A percentile compares a stretch with the other conserved stretches of the same genome.
Conservation (phyloP, 1,284 basidiomycete genomes). For the Rhodotorula glutinis region DNA sequence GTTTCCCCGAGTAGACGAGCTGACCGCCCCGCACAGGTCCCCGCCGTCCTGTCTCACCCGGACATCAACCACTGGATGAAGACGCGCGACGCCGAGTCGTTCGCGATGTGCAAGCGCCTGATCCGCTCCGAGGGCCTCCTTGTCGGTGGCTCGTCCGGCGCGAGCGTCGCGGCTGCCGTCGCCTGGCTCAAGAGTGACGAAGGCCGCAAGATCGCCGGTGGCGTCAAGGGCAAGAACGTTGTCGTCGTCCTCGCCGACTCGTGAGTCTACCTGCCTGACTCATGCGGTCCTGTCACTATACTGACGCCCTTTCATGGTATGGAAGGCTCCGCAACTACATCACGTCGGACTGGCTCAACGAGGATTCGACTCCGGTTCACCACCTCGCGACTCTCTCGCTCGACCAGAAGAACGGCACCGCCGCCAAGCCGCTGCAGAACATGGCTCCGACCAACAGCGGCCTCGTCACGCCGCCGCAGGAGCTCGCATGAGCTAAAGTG, state of each 20-base stretch:
- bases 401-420: background rate
- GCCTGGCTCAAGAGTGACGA: constrained; percentile 68
- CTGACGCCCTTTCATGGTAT: background rate
- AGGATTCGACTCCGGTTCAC: background rate
- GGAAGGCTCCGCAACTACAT: constrained; percentile 91
- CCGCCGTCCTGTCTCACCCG: constrained; percentile 61
- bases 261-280: constrained; percentile 49
- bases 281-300: no score
- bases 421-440: background rate
- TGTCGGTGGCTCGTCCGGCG: constrained; percentile 88
- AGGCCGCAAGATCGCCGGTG: constrained; percentile 62
- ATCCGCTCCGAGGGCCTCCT: constrained; percentile 85
- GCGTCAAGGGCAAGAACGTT: constrained; percentile 74
- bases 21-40: constrained; percentile 51
- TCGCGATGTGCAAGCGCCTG: constrained; percentile 68
- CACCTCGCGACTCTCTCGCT: background rate
- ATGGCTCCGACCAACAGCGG: background rate
- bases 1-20: background rate
- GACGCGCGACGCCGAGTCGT: constrained; percentile 75
- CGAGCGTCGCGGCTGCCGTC: constrained; percentile 72
- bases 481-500: background rate
- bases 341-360: constrained; percentile 62
- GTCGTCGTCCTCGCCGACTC: constrained; percentile 80
- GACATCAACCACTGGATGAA: constrained; percentile 74
- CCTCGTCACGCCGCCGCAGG: background rate